Evolutionary conservation across 176 grass and related monocot genomes (phyloP).

Genomic region (Triticum dicoccoides): DNA sequence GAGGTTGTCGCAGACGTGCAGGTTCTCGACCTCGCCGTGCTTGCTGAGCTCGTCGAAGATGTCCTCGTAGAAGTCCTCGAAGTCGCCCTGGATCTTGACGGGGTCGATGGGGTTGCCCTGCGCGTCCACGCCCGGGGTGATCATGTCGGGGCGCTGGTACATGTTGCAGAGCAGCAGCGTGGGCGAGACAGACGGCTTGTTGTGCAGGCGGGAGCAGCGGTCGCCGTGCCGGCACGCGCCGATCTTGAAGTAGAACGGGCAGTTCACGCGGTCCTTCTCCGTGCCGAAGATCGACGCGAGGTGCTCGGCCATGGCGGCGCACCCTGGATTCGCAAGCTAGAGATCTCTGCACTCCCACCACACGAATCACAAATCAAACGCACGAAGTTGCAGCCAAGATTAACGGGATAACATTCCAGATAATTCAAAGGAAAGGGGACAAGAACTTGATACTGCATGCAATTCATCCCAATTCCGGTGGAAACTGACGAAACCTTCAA

Average conservation of each 20-base stretch:
- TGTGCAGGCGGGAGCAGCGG: conserved; percentile 74
- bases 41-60: conserved; percentile 86
- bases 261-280: conserved; percentile 83
- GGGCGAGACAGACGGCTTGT: conserved; percentile 67
- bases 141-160: conserved; percentile 76
- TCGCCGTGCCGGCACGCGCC: conserved; percentile 70
- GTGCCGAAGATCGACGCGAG: conserved; percentile 82
- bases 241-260: conserved; percentile 90
- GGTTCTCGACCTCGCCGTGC: conserved; percentile 79
- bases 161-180: conserved; percentile 77
- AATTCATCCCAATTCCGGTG: conserved; percentile 2
- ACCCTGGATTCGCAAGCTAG: neutral
- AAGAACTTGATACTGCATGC: neutral
- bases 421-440: neutral
- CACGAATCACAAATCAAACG: neutral
- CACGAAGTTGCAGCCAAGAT: neutral
- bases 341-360: conserved; percentile 10
- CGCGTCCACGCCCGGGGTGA: conserved; percentile 65
- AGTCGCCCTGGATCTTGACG: conserved; percentile 79
- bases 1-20: conserved; percentile 91
- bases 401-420: neutral
- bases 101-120: conserved; percentile 67
- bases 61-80: conserved; percentile 96
- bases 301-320: conserved; percentile 54
- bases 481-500: conserved; percentile 42